Evolutionary conservation across 2,329 filamentous ascomycete species (phyloP).

Genomic region (Arthrobotrys conoides): DNA sequence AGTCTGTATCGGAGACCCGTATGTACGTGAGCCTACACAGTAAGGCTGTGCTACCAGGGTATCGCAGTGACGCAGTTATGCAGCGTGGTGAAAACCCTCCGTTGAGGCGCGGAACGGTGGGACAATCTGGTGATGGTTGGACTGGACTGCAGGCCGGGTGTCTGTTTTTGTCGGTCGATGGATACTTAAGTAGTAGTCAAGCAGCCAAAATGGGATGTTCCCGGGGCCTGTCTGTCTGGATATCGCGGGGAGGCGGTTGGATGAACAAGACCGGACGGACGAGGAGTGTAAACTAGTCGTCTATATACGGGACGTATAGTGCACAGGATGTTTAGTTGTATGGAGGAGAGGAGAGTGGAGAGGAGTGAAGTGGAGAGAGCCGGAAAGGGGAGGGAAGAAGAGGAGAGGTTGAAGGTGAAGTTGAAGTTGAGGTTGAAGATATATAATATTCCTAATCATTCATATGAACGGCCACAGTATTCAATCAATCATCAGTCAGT

Average conservation of each 20-base stretch:
- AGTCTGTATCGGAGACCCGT: conserved; percentile 31
- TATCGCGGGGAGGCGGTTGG: neutral
- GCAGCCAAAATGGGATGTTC: conserved; percentile 1
- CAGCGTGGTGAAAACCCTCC: conserved; percentile 32
- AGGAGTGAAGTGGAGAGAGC: conserved; percentile 6
- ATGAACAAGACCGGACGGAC: neutral
- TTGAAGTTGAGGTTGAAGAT: conserved; percentile 16
- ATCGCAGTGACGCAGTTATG: conserved; percentile 39
- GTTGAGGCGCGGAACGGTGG: conserved; percentile 55
- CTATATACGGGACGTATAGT: conserved; percentile 15
- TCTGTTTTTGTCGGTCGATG: conserved; percentile 18
- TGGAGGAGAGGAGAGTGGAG: conserved; percentile 15
- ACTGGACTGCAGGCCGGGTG: conserved; percentile 19
- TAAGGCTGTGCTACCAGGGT: conserved; percentile 45
- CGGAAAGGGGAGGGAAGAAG: conserved; percentile 8
- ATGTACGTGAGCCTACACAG: neutral
- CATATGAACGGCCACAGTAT: conserved; percentile 23
- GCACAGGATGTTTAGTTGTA: neutral
- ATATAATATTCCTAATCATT: conserved; percentile 8
- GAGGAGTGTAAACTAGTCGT: conserved; percentile 2
- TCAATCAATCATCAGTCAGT: neutral
- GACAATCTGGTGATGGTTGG: conserved; percentile 32
- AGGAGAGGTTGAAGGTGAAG: neutral
- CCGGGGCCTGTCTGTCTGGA: conserved; percentile 6
- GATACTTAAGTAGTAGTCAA: neutral